Conservation (phyloP, 129 eudicot genomes). For the Chrysanthemum lavandulifolium region DNA sequence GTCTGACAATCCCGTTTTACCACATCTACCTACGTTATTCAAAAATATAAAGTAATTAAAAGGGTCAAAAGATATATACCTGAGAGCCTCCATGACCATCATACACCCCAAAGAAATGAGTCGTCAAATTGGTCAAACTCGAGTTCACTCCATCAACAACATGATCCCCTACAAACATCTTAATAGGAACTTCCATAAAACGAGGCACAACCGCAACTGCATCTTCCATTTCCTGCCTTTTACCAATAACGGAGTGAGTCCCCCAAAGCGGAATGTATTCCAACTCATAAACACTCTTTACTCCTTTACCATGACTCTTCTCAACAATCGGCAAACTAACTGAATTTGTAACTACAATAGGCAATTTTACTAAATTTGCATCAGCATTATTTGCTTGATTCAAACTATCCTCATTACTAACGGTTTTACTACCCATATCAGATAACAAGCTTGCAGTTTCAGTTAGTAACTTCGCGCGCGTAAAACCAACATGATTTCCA, state of each 20-base stretch:
- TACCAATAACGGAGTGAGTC: slow-evolving; percentile 57
- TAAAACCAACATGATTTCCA: slow-evolving; percentile 39
- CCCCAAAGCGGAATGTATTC: slow-evolving; percentile 89
- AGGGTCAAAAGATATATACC: slow-evolving; percentile 35
- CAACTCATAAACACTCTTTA: slow-evolving; percentile 53
- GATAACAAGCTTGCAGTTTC: slow-evolving; percentile 53
- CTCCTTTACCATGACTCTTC: slow-evolving; percentile 38
- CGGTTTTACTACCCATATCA: slow-evolving; percentile 2
- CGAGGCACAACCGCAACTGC: slow-evolving; percentile 61
- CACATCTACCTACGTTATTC: background rate
- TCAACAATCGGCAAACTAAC: slow-evolving; percentile 43
- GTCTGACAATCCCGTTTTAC: background rate
- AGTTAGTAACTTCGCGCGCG: slow-evolving; percentile 45
- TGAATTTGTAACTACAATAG: slow-evolving; percentile 55
- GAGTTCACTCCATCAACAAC: slow-evolving; percentile 42
- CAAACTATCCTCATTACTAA: slow-evolving; percentile 15
- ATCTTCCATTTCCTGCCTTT: slow-evolving; percentile 92
- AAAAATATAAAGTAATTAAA: background rate
- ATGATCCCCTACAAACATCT: slow-evolving; percentile 54
- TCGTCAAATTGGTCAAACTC: slow-evolving; percentile 46
- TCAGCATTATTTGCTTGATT: slow-evolving; percentile 53
- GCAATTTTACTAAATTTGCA: slow-evolving; percentile 36
- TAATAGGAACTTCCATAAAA: slow-evolving; percentile 57
- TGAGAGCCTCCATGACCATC: slow-evolving; percentile 89
- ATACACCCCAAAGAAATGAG: slow-evolving; percentile 73